Evolutionary conservation across 176 grass and related monocot genomes (phyloP), one percentile per base, ranked within the genome.

Genomic region (Miscanthus lutarioriparius): DNA sequence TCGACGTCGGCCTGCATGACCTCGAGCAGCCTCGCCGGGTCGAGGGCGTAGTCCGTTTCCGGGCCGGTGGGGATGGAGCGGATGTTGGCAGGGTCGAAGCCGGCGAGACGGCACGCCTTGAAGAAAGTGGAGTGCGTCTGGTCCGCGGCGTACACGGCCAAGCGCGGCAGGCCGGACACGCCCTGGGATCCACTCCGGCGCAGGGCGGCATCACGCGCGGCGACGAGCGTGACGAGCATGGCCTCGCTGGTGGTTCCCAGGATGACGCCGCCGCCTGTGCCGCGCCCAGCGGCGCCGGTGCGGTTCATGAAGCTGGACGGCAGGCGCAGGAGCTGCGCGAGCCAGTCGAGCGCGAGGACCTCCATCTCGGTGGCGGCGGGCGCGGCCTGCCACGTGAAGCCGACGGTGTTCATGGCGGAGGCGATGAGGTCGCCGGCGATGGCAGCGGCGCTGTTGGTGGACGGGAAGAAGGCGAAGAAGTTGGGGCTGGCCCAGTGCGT

Each of bases 401-500:
- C 91, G 0, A 93, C 91, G 8, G 91, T 85, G 49, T 93, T 93
- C 72, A 93, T 66, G 2, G 91, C 91, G 3, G 91, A 93, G 30
- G 91, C 91, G 58, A 93, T 51, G 30, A 93, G 82, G 14, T 93
- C 91, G 0, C 91, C 91, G 12, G 88, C 80, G 49, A 93, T 66
- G 8, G 91, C 88, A 0, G 87, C 91, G 4, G 91, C 82, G 32
- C 91, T 90, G 49, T 87, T 79, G 58, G 91, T 93, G 7, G 91
- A 74, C 0, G 91, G 91, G 59, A 93, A 93, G 44, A 90, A 93
- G 3, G 88, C 91, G 5, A 93, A 93, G 88, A 93, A 93, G 66
- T 87, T 93, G 1, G 91, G 88, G 72, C 91, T 93, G 22, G 88
- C 85, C 91, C 91, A 93, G 71, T 93, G 70, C 0, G 91, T 93